Conservation (phyloP, 352 stramenopile species). For the Sclerospora graminicola region DNA sequence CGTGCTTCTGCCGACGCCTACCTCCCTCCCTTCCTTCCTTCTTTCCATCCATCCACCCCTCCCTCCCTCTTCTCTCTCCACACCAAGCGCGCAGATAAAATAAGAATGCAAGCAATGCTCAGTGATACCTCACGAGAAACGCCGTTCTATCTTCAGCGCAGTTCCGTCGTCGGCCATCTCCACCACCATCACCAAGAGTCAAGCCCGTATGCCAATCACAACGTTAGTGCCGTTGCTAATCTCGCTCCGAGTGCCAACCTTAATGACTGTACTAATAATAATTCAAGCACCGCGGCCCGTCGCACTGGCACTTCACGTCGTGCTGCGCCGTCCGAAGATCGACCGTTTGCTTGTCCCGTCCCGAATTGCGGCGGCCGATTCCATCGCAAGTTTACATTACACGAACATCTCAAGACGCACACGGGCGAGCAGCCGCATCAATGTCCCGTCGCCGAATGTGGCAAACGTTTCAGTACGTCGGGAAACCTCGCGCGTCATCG, state of each 20-base stretch:
- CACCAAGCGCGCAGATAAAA: conserved; percentile 1
- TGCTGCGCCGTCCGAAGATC: conserved; percentile 23
- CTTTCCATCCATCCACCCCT: too few relatives aligned
- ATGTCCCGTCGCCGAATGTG: conserved; percentile 43
- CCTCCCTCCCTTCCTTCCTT: too few relatives aligned
- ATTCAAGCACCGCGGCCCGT: neutral
- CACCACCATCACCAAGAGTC: conserved; percentile 7
- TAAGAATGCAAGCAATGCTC: conserved; percentile 33
- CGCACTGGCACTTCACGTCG: conserved; percentile 15
- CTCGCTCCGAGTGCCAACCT: conserved; percentile 14
- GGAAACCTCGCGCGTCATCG: conserved; percentile 47
- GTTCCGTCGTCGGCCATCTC: neutral
- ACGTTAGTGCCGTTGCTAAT: conserved; percentile 19
- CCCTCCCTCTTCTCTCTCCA: neutral
- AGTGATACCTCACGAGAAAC: conserved; percentile 17
- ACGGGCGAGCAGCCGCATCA: conserved; percentile 67
- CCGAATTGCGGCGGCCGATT: conserved; percentile 41
- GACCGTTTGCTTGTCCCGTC: conserved; percentile 25
- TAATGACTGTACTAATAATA: too few relatives aligned
- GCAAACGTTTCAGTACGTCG: conserved; percentile 52
- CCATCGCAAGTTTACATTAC: conserved; percentile 69
- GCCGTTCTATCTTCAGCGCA: conserved; percentile 28
- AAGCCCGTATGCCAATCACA: conserved; percentile 19
- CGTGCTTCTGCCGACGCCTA: conserved; percentile 4
- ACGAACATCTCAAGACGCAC: conserved; percentile 78